Evolutionary conservation across 1,284 basidiomycete genomes (phyloP).

Genomic region (Paramarasmius palmivorus): DNA sequence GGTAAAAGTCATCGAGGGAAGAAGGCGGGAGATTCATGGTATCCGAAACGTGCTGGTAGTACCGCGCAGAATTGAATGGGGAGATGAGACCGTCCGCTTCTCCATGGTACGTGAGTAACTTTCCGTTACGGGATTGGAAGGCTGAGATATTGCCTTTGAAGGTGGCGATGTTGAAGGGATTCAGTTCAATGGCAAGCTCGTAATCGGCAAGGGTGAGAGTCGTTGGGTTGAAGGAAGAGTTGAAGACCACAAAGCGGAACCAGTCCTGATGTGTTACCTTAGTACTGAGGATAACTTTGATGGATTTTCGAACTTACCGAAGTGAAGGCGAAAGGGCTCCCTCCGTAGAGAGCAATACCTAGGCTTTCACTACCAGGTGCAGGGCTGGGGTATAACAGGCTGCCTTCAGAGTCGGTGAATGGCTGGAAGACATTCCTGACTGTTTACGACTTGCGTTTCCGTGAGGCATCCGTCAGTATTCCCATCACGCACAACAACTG

Average conservation of each 20-base stretch:
- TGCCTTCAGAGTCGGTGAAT: constrained; percentile 29
- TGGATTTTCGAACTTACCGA: neutral
- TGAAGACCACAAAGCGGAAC: constrained; percentile 16
- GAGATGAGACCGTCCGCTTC: constrained; percentile 18
- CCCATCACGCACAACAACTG: constrained; percentile 26
- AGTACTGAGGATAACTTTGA: neutral
- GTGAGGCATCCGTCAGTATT: constrained; percentile 31
- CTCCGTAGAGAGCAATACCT: constrained; percentile 4
- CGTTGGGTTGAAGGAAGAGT: constrained; percentile 9
- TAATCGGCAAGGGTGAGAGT: constrained; percentile 7
- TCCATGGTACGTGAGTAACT: constrained; percentile 23
- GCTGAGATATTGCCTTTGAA: constrained; percentile 20
- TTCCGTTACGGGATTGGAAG: constrained; percentile 20
- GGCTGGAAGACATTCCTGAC: constrained; percentile 31
- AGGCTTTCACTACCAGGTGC: constrained; percentile 16
- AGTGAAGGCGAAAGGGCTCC: constrained; percentile 10
- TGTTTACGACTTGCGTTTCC: constrained; percentile 29
- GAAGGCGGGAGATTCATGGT: constrained; percentile 14
- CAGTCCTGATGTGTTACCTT: constrained; percentile 14
- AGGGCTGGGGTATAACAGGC: constrained; percentile 27
- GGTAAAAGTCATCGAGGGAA: constrained; percentile 15
- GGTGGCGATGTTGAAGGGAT: constrained; percentile 19
- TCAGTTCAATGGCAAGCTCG: constrained; percentile 7
- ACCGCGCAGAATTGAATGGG: constrained; percentile 18
- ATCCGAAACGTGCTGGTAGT: constrained; percentile 15